These are phyloP conservation scores for Suhomyces maxii DNA, from an alignment of 1,139 yeast species.

Conservation along the genomic window DNA sequence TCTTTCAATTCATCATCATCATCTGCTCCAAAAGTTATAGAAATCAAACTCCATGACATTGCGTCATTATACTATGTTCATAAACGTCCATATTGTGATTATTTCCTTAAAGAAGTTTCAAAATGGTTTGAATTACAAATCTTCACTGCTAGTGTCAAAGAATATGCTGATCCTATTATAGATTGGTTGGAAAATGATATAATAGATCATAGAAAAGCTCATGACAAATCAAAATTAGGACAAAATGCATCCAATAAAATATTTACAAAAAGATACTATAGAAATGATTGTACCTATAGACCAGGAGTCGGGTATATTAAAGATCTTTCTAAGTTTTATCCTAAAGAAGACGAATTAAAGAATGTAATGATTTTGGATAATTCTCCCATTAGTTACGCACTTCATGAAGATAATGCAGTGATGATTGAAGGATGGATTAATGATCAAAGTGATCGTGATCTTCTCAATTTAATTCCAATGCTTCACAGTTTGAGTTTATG, in stretches of 20 bases:
- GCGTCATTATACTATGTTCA: conserved; percentile 87
- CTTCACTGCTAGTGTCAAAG: conserved; percentile 91
- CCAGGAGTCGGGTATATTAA: conserved; percentile 86
- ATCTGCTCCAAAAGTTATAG: conserved; percentile 67
- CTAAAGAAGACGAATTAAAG: conserved; percentile 57
- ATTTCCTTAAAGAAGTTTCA: conserved; percentile 71
- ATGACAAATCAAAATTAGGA: conserved; percentile 2
- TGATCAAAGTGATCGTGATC: conserved; percentile 84
- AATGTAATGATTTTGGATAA: conserved; percentile 84
- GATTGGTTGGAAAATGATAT: conserved; percentile 67
- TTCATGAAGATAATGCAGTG: conserved; percentile 84
- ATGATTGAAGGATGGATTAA: conserved; percentile 97
- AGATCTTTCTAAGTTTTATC: conserved; percentile 59
- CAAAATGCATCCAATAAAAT: conserved; percentile 12
- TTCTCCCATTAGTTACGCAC: conserved; percentile 84
- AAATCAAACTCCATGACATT: conserved; percentile 67
- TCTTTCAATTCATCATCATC: conserved; percentile 44
- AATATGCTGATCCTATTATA: conserved; percentile 96
- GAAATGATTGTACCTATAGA: conserved; percentile 76
- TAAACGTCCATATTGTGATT: conserved; percentile 89
- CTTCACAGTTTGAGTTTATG: conserved; percentile 75
- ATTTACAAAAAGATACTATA: conserved; percentile 67
- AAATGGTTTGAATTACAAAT: conserved; percentile 89
- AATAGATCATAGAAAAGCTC: conserved; percentile 17
- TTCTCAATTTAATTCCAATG: conserved; percentile 78